Conservation (phyloP, 306 rosid species). For the Senna siamea region DNA sequence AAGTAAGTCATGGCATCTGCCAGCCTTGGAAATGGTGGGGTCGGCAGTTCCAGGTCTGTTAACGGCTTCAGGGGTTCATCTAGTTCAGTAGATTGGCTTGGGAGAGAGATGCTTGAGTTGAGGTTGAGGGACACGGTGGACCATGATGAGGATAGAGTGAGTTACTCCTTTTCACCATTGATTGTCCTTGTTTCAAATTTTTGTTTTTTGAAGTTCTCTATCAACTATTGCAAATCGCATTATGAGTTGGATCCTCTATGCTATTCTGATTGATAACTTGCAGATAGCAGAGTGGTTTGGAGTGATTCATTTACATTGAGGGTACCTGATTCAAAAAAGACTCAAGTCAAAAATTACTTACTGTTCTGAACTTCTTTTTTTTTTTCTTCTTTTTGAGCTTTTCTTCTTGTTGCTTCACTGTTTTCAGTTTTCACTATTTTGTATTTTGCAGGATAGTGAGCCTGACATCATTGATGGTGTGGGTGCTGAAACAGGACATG, state of each 20-base stretch:
- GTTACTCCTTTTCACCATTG: constrained; percentile 24
- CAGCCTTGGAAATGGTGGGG: constrained; percentile 86
- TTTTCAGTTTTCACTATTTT: constrained; percentile 32
- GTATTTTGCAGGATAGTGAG: constrained; percentile 81
- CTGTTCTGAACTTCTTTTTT: neutral
- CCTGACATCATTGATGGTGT: constrained; percentile 83
- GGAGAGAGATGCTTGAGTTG: constrained; percentile 98
- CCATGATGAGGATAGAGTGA: constrained; percentile 70
- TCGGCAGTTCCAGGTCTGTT: constrained; percentile 88
- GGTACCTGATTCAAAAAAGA: neutral
- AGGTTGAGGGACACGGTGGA: constrained; percentile 67
- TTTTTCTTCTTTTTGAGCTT: neutral
- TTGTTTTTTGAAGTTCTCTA: constrained; percentile 17
- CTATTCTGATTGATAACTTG: constrained; percentile 18
- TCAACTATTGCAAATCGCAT: constrained; percentile 1
- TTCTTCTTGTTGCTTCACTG: constrained; percentile 7
- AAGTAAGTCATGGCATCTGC: constrained; percentile 77
- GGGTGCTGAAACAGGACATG: constrained; percentile 95
- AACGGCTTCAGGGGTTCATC: constrained; percentile 84
- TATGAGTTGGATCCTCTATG: neutral
- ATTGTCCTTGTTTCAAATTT: neutral
- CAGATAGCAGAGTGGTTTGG: neutral
- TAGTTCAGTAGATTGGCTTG: constrained; percentile 96
- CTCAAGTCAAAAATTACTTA: neutral
- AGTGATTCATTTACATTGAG: neutral